Conservation (phyloP, 2,329 filamentous ascomycete genomes). For the Periconia sp. region DNA sequence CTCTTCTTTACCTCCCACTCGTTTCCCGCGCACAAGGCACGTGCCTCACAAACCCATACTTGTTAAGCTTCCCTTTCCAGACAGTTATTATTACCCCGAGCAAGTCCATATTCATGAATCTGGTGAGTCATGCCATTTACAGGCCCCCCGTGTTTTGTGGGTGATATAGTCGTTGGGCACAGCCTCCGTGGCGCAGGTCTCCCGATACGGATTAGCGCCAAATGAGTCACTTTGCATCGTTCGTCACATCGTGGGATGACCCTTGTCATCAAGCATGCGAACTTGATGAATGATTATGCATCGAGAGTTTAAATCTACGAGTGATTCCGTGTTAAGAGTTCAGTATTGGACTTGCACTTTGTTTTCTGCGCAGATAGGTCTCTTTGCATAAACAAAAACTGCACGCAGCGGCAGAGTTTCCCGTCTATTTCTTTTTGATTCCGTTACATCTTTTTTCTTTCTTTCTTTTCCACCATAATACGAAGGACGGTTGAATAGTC, state of each 20-base stretch:
- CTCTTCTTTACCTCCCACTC: no score
- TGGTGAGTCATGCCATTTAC: background rate
- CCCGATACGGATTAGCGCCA: background rate
- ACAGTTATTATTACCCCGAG: no score
- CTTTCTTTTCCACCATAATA: background rate
- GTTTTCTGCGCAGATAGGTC: background rate
- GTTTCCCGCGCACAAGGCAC: no score
- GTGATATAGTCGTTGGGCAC: background rate
- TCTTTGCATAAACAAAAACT: background rate
- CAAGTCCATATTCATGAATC: no score
- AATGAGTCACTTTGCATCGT: constrained; percentile 1
- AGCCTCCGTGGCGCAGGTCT: background rate
- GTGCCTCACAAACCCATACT: no score
- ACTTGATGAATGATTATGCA: no score
- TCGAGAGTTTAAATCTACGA: background rate
- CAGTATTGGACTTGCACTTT: no score
- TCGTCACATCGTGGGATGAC: background rate
- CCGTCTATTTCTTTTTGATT: background rate
- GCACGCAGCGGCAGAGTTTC: background rate
- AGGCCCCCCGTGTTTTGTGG: no score
- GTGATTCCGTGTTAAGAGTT: background rate
- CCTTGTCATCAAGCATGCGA: background rate
- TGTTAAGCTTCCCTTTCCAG: no score
- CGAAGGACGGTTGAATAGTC: no score
- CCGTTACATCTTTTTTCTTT: background rate